Conservation (phyloP, 1,284 basidiomycete genomes). For the Trichosporon asahii region DNA sequence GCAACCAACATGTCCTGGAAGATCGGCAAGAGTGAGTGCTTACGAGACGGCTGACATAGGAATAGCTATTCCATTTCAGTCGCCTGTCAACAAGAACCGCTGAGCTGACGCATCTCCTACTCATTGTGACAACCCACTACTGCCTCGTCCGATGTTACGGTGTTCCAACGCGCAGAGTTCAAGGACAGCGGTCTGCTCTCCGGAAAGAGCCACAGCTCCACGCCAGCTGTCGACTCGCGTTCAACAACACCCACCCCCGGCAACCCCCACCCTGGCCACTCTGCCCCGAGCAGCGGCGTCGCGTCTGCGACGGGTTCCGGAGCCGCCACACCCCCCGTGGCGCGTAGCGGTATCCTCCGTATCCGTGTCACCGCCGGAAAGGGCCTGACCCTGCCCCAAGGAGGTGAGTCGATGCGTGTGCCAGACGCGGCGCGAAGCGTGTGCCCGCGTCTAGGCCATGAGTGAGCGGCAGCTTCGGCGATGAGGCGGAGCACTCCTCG, state of each 20-base stretch:
- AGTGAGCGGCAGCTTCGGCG: not conserved
- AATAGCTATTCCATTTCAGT: not conserved
- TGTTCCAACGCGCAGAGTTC: slow-evolving; percentile 37
- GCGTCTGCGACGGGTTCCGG: slow-evolving; percentile 1
- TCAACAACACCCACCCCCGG: slow-evolving; percentile 52
- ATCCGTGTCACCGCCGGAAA: slow-evolving; percentile 59
- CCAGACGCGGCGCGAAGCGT: not conserved
- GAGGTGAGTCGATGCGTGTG: slow-evolving; percentile 40
- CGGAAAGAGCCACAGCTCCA: slow-evolving; percentile 32
- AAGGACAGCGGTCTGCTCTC: slow-evolving; percentile 48
- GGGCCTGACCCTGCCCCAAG: slow-evolving; percentile 55
- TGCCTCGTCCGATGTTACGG: slow-evolving; percentile 10
- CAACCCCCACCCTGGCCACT: slow-evolving; percentile 44
- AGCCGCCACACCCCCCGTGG: slow-evolving; percentile 45
- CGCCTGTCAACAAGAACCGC: too few species aligned
- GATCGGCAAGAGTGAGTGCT: slow-evolving; percentile 54
- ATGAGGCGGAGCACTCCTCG: not conserved
- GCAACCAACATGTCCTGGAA: slow-evolving; percentile 52
- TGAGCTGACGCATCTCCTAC: slow-evolving; percentile 19
- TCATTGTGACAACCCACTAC: slow-evolving; percentile 5
- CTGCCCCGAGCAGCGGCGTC: slow-evolving; percentile 12
- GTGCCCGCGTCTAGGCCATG: not conserved
- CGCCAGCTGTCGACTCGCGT: slow-evolving; percentile 37
- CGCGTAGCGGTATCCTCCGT: slow-evolving; percentile 56
- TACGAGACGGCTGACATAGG: not conserved